Conservation (phyloP, 1,284 basidiomycete genomes). For the Butyriboletus appendiculatus region DNA sequence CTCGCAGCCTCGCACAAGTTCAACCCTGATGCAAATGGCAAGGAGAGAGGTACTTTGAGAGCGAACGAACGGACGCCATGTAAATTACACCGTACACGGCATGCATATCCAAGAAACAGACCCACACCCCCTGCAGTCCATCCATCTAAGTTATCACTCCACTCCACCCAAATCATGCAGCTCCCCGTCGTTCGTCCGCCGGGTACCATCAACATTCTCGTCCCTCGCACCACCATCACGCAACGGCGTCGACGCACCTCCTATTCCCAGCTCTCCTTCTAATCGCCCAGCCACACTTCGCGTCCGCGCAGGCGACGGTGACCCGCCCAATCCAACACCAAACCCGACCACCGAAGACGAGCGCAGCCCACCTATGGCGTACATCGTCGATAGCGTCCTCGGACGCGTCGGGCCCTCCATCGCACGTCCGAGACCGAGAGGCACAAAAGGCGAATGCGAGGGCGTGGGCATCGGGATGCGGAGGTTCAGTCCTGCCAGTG, state of each 20-base stretch:
- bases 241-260: too few relatives aligned
- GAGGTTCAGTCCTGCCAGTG: conserved; percentile 49
- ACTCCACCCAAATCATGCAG: conserved; percentile 22
- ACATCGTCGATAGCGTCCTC: conserved; percentile 59
- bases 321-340: conserved; percentile 22
- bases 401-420: conserved; percentile 36
- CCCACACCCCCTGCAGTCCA: not conserved
- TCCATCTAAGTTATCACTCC: conserved; percentile 12
- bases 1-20: not conserved
- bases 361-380: conserved; percentile 50
- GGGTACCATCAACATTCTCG: too few relatives aligned
- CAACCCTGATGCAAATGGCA: too few relatives aligned
- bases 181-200: too few relatives aligned
- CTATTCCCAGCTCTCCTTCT: too few relatives aligned
- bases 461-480: conserved; percentile 57
- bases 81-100: too few relatives aligned
- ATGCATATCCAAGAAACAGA: not conserved
- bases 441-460: conserved; percentile 1
- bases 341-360: conserved; percentile 34
- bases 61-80: too few relatives aligned
- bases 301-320: conserved; percentile 4
- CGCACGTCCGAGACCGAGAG: conserved; percentile 18
- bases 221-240: too few relatives aligned
- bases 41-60: too few relatives aligned
- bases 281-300: too few relatives aligned